phyloP scores from a whole-genome alignment of 1,284 basidiomycete species.

The Sanghuangporus baumii region DNA sequence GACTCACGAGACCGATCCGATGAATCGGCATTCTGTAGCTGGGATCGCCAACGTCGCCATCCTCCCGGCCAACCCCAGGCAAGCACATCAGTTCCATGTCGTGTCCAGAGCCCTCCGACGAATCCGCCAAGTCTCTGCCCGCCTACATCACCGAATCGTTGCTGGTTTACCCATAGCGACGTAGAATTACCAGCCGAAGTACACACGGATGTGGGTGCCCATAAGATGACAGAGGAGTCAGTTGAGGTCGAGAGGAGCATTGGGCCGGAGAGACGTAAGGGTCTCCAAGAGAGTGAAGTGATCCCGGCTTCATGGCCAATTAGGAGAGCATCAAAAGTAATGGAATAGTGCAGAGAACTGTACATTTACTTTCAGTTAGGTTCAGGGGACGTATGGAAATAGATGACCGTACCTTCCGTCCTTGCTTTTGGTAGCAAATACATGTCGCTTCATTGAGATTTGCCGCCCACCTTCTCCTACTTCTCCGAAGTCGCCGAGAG shows the following conservation, averaged over 20 bases:
- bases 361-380: neutral
- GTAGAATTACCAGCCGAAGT: slow-evolving; percentile 37
- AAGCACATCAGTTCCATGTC: slow-evolving; percentile 54
- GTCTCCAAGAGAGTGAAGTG: slow-evolving; percentile 82
- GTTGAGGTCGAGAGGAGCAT: slow-evolving; percentile 83
- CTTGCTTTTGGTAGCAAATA: slow-evolving; percentile 56
- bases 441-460: slow-evolving; percentile 80
- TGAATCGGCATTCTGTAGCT: slow-evolving; percentile 13
- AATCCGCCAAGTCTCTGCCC: slow-evolving; percentile 87
- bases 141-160: slow-evolving; percentile 89
- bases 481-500: slow-evolving; percentile 62
- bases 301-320: slow-evolving; percentile 89
- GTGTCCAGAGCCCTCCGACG: slow-evolving; percentile 79
- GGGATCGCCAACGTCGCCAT: slow-evolving; percentile 77
- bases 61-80: slow-evolving; percentile 92
- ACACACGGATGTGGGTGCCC: slow-evolving; percentile 67
- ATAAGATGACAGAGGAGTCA: slow-evolving; percentile 90
- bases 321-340: slow-evolving; percentile 88
- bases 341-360: slow-evolving; percentile 60
- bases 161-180: slow-evolving; percentile 82
- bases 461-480: slow-evolving; percentile 65
- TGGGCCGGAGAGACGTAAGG: slow-evolving; percentile 31
- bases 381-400: neutral
- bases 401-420: slow-evolving; percentile 39
- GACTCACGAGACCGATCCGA: slow-evolving; percentile 23